phyloP scores from a whole-genome alignment of 306 rosid species.

The Dryas alaskensis region DNA sequence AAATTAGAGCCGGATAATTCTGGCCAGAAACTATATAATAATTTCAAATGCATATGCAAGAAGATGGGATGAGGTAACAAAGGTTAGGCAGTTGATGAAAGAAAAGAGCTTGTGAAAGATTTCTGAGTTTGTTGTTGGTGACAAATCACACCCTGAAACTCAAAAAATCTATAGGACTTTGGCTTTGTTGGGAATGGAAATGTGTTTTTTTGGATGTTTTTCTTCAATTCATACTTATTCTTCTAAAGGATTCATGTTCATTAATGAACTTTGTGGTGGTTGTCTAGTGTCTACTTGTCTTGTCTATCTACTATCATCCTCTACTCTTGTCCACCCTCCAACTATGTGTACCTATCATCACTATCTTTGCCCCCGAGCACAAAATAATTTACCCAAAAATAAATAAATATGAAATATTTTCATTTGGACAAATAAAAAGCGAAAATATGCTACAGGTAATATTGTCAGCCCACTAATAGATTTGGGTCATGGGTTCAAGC shows the following conservation, averaged over 20 bases:
- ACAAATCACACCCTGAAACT: conserved; percentile 26
- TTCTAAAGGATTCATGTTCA: neutral
- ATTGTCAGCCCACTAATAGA: too few relatives aligned
- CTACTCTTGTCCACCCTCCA: neutral
- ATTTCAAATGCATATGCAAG: conserved; percentile 70
- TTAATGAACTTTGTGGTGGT: neutral
- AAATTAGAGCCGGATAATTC: conserved; percentile 68
- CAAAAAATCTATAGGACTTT: conserved; percentile 44
- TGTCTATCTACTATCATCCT: neutral
- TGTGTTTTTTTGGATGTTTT: conserved; percentile 32
- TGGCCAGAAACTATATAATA: conserved; percentile 62
- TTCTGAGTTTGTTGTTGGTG: conserved; percentile 73
- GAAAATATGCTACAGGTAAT: too few relatives aligned
- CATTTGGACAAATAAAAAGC: too few relatives aligned
- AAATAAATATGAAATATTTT: too few relatives aligned
- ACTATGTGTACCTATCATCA: neutral
- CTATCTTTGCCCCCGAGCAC: too few relatives aligned
- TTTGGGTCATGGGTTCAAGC: too few relatives aligned
- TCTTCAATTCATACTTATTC: neutral
- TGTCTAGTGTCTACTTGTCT: neutral
- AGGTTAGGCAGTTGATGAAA: conserved; percentile 59
- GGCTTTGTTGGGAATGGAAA: conserved; percentile 50
- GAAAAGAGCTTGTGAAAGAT: conserved; percentile 55
- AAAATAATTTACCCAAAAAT: too few relatives aligned
- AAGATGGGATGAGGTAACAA: conserved; percentile 67